phyloP scores from a whole-genome alignment of 352 stramenopile species.

The Globisporangium recalcitrans region DNA sequence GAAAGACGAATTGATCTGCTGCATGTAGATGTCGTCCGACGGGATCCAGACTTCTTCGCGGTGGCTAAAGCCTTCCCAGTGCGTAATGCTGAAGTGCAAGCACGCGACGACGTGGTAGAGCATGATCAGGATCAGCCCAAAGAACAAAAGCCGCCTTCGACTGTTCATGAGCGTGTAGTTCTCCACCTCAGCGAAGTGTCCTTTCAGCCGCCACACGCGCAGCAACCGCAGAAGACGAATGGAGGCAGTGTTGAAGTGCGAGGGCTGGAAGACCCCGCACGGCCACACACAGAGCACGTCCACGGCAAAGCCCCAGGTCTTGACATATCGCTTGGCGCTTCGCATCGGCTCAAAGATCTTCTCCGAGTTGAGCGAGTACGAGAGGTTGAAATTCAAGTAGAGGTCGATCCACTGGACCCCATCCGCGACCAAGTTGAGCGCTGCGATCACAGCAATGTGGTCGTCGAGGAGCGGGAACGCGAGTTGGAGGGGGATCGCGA shows the following conservation, averaged over 20 bases:
- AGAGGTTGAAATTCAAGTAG: slow-evolving; percentile 45
- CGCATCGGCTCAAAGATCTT: slow-evolving; percentile 34
- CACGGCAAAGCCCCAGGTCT: slow-evolving; percentile 27
- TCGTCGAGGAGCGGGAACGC: slow-evolving; percentile 34
- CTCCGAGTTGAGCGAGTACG: slow-evolving; percentile 42
- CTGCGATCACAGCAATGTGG: slow-evolving; percentile 25
- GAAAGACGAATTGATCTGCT: slow-evolving; percentile 28
- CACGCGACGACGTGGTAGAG: slow-evolving; percentile 52
- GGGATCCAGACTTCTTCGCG: slow-evolving; percentile 42
- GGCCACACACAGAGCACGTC: slow-evolving; percentile 32
- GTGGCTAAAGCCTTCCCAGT: slow-evolving; percentile 37
- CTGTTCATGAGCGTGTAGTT: slow-evolving; percentile 36
- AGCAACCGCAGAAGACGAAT: slow-evolving; percentile 32
- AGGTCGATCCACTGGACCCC: slow-evolving; percentile 39
- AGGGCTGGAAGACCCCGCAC: slow-evolving; percentile 31
- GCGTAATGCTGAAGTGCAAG: slow-evolving; percentile 45
- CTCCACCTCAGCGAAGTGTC: slow-evolving; percentile 31
- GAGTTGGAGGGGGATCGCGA: slow-evolving; percentile 41
- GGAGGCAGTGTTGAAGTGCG: slow-evolving; percentile 12
- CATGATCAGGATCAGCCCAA: slow-evolving; percentile 37
- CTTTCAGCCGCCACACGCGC: slow-evolving; percentile 30
- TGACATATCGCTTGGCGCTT: slow-evolving; percentile 32
- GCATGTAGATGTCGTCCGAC: slow-evolving; percentile 36
- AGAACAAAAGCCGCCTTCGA: slow-evolving; percentile 34
- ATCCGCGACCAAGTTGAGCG: slow-evolving; percentile 30